A percentile compares a stretch with the other conserved stretches of the same genome.
Evolutionary conservation across 305 asterid genomes (phyloP).

Genomic region (Coffea humblotiana): DNA sequence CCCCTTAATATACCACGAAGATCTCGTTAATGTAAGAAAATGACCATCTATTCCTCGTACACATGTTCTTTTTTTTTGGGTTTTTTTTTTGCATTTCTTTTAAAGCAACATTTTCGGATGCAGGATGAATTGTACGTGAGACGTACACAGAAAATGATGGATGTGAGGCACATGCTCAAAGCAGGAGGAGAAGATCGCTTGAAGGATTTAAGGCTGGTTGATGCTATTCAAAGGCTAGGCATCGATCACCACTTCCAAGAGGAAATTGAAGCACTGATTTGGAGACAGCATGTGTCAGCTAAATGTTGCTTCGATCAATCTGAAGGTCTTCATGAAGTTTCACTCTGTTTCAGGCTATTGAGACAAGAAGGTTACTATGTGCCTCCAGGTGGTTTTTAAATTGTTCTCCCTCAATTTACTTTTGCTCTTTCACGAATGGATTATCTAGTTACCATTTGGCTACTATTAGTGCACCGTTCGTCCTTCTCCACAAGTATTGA

Average conservation of each 20-base stretch:
- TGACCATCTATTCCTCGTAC: neutral
- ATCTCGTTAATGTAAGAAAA: neutral
- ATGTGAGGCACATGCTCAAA: conserved; percentile 11
- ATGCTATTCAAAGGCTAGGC: conserved; percentile 48
- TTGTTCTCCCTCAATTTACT: neutral
- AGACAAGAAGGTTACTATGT: conserved; percentile 49
- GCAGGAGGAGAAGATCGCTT: conserved; percentile 3
- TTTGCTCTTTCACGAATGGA: no score
- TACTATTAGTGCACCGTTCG: no score
- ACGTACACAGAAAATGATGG: conserved; percentile 9
- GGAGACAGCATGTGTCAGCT: conserved; percentile 10
- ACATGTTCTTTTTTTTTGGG: neutral
- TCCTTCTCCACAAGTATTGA: no score
- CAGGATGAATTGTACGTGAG: conserved; percentile 21
- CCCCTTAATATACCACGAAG: neutral
- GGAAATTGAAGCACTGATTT: conserved; percentile 35
- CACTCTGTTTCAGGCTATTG: conserved; percentile 48
- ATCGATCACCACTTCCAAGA: conserved; percentile 36
- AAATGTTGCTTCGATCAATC: conserved; percentile 5
- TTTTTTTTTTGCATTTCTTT: no score
- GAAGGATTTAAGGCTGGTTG: conserved; percentile 31
- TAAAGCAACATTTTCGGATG: neutral
- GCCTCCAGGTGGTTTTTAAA: conserved; percentile 20
- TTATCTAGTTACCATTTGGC: no score
- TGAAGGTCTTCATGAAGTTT: conserved; percentile 24